Evolutionary conservation across 352 stramenopile species (phyloP).

Genomic region (Phytophthora meadii): DNA sequence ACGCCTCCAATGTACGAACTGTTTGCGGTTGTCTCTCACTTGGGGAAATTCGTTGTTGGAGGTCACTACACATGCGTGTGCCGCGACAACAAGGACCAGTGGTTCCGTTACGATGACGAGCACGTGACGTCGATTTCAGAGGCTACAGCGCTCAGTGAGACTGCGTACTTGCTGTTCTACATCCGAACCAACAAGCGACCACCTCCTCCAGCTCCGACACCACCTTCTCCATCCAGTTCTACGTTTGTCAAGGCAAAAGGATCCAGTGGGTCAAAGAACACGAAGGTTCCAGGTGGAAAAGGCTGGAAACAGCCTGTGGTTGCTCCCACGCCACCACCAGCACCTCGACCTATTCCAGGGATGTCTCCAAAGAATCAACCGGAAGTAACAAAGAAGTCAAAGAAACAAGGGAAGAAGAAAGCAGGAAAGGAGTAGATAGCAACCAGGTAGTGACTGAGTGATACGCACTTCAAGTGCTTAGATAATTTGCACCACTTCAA

Average conservation of each 20-base stretch:
- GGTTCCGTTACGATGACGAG: slow-evolving; percentile 87
- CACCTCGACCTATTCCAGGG: slow-evolving; percentile 40
- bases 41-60: slow-evolving; percentile 82
- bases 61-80: slow-evolving; percentile 88
- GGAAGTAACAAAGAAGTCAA: slow-evolving; percentile 32
- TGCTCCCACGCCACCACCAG: slow-evolving; percentile 8
- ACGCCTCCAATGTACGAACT: slow-evolving; percentile 76
- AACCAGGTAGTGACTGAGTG: slow-evolving; percentile 11
- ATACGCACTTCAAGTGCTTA: slow-evolving; percentile 6
- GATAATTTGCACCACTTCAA: slow-evolving; percentile 17
- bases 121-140: slow-evolving; percentile 82
- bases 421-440: slow-evolving; percentile 25
- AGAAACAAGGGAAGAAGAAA: slow-evolving; percentile 49
- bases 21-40: slow-evolving; percentile 84
- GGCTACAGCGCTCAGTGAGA: slow-evolving; percentile 70
- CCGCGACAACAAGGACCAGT: slow-evolving; percentile 90
- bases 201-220: slow-evolving; percentile 10
- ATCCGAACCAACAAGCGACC: slow-evolving; percentile 64
- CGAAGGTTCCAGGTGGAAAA: slow-evolving; percentile 31
- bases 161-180: slow-evolving; percentile 85
- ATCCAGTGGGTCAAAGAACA: slow-evolving; percentile 16
- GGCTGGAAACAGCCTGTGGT: slow-evolving; percentile 31
- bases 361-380: slow-evolving; percentile 43
- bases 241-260: slow-evolving; percentile 31
- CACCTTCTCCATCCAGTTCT: slow-evolving; percentile 20